Evolutionary conservation across 768 basidiomycete species (phyloP), one percentile per base, ranked within the genome.

Genomic region (Termitomyces sp.): DNA sequence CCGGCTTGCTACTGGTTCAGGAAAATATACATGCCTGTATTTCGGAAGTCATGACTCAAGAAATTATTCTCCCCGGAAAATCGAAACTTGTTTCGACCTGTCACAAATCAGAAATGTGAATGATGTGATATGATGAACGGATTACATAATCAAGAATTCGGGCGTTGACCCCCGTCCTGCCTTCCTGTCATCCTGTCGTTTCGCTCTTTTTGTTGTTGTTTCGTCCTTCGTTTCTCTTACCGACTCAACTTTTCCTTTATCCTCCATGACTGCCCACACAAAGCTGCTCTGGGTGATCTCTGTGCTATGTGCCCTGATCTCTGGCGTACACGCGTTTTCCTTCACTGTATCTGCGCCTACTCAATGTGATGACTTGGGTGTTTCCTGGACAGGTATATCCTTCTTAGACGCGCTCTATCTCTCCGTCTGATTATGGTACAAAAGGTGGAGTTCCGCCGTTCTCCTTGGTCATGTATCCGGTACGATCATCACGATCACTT

Each of bases 401-500:
- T 37, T 9, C 18, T 43, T 26, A 32, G 57, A 26, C 50, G 20
- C 39, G 55, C 47, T 49, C 37, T 20, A 37, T 10, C 50, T 48
- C 41, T 41, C 59, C 60, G 53, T 58, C 58, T n/a, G 26, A 48
- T 37, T 18, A 16, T 43, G 32, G 44, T 62, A 3, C 26, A 42
- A 50, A 56, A 88, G 87, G 84, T 60, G 88, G 87, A 34, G 72
- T 67, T 9, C 69, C 80, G 34, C 88, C 87, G 8, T 88, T 76
- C 59, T 69, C 71, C 52, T 60, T 79, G 71, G 63, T 77, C 20
- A 56, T 90, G 31, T 70, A 76, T 55, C 87, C 86, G 39, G 83
- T 83, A 62, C 56, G 79, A 46, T 37, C 8, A 46, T 47, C 58
- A 50, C 24, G 44, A 59, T 48, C 32, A n/a, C 43, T 26, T 20